Evolutionary conservation across 108 stramenopile species (phyloP), one percentile per base, ranked within the genome.

Genomic region (Seminavis robusta): DNA sequence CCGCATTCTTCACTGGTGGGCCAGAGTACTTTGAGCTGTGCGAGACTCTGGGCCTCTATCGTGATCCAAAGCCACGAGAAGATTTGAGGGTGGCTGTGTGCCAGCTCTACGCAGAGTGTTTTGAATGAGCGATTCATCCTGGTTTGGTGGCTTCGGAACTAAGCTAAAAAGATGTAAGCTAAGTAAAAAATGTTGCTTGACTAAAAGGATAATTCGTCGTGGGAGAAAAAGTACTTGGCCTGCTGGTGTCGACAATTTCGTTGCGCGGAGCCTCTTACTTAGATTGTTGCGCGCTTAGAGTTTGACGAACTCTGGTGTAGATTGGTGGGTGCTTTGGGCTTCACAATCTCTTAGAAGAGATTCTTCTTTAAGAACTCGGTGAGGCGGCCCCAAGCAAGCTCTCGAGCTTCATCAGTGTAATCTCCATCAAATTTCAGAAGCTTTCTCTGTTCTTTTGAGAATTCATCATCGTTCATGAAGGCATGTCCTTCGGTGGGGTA

Each of bases 401-500:
- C 52, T 15, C 31, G 52, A 11, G 25, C 31, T 53, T 53, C 52
- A 16, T 28, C 15, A 19, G 27, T 33, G 34, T 34, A 53, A 19
- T 30, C 52, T 17, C 52, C 52, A 53, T 26, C 28, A 19, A 53
- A 53, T 34, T 30, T 30, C 33, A 53, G 19, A 13, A 16, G 25
- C 17, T 28, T 32, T 5, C 25, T 16, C 30, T 53, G 52, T 9
- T 30, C 13, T 13, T 16, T 32, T 3, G 52, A 53, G 33, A 53
- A 53, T 53, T 53, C 52, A 53, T 53, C 52, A 28, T 50, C 23
- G 59, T 69, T 69, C 51, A 69, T 52, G 49, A 69, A 69, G 11
- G 47, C 67, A 49, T 69, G 67, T 23, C 59, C 59, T 9, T 61
- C 60, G 1, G 45, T 55, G 2, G 23, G 19, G 47, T 54, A 41